A percentile compares a stretch with the other conserved stretches of the same genome.
These are phyloP conservation scores for Castanospermum australe DNA, from an alignment of 306 rosid genomes.

Conservation along the genomic window DNA sequence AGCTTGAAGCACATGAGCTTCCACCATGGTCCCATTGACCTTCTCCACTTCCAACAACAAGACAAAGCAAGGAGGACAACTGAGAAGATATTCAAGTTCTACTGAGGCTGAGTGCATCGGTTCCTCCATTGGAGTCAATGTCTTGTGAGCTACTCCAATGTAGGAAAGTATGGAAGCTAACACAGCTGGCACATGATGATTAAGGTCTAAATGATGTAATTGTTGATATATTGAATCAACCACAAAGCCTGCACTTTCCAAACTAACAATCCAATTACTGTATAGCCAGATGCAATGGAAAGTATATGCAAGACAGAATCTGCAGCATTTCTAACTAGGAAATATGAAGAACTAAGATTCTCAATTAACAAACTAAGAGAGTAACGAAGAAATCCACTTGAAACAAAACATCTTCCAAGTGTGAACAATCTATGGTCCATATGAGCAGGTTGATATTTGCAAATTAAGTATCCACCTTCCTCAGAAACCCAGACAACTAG, in stretches of 20 bases:
- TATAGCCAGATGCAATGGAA: conserved; percentile 49
- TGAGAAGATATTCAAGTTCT: too few species aligned
- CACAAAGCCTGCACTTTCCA: conserved; percentile 67
- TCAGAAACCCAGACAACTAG: too few species aligned
- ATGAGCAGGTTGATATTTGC: too few species aligned
- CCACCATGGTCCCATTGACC: too few species aligned
- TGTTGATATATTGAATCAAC: conserved; percentile 69
- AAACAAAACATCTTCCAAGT: conserved; percentile 53
- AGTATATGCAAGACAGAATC: conserved; percentile 53
- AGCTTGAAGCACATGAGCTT: too few species aligned
- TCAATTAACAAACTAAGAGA: conserved; percentile 69
- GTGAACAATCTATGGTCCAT: too few species aligned
- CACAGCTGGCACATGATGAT: conserved; percentile 60
- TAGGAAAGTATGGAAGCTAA: conserved; percentile 70
- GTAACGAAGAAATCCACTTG: conserved; percentile 66
- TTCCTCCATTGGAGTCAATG: conserved; percentile 69
- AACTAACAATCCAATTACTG: conserved; percentile 38
- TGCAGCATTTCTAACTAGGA: conserved; percentile 52
- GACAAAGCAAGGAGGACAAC: too few species aligned
- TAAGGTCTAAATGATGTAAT: conserved; percentile 67
- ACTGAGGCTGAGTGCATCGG: too few species aligned
- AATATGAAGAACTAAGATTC: conserved; percentile 59
- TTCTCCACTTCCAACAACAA: too few species aligned
- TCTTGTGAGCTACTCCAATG: conserved; percentile 63
- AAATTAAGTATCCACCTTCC: too few species aligned